Base-by-base conservation (phyloP, 768 basidiomycete genomes). In the Mycena crocata region DNA sequence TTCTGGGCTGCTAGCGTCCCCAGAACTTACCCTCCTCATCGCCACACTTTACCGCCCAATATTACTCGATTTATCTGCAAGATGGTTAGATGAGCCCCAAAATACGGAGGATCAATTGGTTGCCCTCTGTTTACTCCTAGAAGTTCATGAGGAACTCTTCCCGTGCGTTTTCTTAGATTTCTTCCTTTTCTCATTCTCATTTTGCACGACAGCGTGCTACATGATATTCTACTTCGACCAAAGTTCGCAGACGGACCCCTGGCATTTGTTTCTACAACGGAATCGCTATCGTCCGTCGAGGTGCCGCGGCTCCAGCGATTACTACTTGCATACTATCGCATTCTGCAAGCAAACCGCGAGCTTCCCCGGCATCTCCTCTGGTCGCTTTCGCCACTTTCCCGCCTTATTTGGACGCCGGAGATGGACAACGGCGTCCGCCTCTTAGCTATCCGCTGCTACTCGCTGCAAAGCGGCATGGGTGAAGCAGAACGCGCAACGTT, bases 281-380 rank as follows among this genome's bases (percentile, higher is more conserved):
- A 79, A 4, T 73, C 75, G n/a, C 64, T 72, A 2, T 64, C 83
- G 7, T 72, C 79, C 3, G 62, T 81, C 51, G 83, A 89, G 39
- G 58, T 76, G 7, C 72, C 73, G 23, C 83, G 84, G n/a, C 78
- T 96, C 15, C 93, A 96, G 26, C 82, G 83, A 54, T 76, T 92
- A 0, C 85, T 98, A 34, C 82, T 97, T 46, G 87, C 93, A 1
- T 94, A 96, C 73, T 93, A 93, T 74, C 90, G 96, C 40, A 84
- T 97, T 52, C 82, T 96, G 21, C 84, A 86, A 73, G 89, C 89
- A 26, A 95, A 93, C 75, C 88, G 89, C 19, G 81, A 88, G 66
- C 83, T 96, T 23, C 90, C 94, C 3, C 65, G 73, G 19, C 79
- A 86, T 19, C 78, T 89, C n/a, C 72, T 78, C 35, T 97, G 95